Evolutionary conservation across 441 rosid species (phyloP).

Genomic region (Isatis lusitanica): DNA sequence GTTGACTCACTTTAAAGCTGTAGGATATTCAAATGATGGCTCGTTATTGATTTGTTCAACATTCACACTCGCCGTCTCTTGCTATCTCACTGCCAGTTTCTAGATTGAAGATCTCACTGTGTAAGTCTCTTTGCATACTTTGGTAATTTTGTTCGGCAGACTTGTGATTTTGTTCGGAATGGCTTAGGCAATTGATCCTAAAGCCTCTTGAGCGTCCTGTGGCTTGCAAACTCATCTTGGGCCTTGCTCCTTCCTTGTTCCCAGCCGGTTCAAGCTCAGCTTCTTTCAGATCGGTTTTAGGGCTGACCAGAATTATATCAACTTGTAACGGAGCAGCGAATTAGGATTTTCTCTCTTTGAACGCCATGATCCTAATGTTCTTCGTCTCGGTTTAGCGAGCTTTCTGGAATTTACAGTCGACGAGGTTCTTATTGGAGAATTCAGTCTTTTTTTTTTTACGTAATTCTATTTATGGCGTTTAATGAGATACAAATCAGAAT

Average conservation of each 20-base stretch:
- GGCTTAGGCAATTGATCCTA: too few species aligned
- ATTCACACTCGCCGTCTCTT: too few species aligned
- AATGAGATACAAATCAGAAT: neutral
- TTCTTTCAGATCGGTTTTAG: too few species aligned
- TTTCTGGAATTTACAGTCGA: neutral
- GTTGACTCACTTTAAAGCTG: too few species aligned
- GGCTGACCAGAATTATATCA: too few species aligned
- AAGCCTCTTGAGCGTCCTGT: too few species aligned
- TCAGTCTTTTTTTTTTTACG: neutral
- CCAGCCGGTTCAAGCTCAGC: too few species aligned
- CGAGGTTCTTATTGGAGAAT: neutral
- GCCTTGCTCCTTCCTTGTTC: too few species aligned
- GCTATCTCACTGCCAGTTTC: neutral
- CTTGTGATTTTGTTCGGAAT: too few species aligned
- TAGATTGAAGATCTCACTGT: conserved; percentile 4
- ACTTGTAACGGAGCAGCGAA: neutral
- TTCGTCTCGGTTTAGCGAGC: neutral
- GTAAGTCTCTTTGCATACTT: neutral
- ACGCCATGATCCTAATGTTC: neutral
- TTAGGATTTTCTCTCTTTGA: neutral
- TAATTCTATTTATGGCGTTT: neutral
- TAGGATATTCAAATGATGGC: too few species aligned
- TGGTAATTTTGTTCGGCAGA: neutral
- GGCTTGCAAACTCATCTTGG: too few species aligned
- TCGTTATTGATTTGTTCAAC: too few species aligned